Conservation (phyloP, 2,329 filamentous ascomycete species). For the Colletotrichum sp. region DNA sequence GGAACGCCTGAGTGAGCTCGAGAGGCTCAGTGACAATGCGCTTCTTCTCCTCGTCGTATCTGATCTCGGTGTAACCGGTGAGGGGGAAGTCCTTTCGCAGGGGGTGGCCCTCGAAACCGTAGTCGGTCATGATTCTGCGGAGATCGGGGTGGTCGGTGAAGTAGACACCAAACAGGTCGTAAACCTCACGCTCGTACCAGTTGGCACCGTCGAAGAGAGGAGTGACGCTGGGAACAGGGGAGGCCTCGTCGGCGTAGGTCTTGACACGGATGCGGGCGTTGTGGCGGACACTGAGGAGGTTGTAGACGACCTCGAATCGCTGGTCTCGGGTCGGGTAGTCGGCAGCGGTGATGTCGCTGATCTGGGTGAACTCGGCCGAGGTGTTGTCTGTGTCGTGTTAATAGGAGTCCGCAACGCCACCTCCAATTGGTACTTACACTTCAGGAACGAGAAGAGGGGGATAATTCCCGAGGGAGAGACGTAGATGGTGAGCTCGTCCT, state of each 20-base stretch:
- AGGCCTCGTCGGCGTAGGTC: constrained; percentile 97
- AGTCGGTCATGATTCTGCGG: constrained; percentile 98
- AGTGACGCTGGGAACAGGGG: constrained; percentile 88
- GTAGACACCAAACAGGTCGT: constrained; percentile 97
- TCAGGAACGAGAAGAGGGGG: constrained; percentile 92
- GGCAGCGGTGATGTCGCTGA: constrained; percentile 90
- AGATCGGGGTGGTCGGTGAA: constrained; percentile 95
- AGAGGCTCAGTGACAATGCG: constrained; percentile 97
- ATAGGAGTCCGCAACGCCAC: neutral
- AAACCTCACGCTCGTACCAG: constrained; percentile 98
- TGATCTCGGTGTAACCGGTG: constrained; percentile 96
- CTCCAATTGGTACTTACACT: constrained; percentile 54
- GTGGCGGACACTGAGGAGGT: constrained; percentile 92
- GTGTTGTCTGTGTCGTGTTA: constrained; percentile 74
- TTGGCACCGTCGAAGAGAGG: constrained; percentile 92
- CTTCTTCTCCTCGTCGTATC: constrained; percentile 99
- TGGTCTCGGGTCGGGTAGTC: constrained; percentile 96
- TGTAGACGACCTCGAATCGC: constrained; percentile 98
- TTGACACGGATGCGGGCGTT: constrained; percentile 97
- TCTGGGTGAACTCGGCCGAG: constrained; percentile 92
- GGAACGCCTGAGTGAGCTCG: constrained; percentile 97
- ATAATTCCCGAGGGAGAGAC: constrained; percentile 88
- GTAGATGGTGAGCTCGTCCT: constrained; percentile 96
- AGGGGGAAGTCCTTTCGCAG: constrained; percentile 97
- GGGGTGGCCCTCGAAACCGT: constrained; percentile 97